Evolutionary conservation across 495 filamentous ascomycete species (phyloP), one percentile per base, ranked within the genome.

Genomic region (Penicillium longicatenatum): DNA sequence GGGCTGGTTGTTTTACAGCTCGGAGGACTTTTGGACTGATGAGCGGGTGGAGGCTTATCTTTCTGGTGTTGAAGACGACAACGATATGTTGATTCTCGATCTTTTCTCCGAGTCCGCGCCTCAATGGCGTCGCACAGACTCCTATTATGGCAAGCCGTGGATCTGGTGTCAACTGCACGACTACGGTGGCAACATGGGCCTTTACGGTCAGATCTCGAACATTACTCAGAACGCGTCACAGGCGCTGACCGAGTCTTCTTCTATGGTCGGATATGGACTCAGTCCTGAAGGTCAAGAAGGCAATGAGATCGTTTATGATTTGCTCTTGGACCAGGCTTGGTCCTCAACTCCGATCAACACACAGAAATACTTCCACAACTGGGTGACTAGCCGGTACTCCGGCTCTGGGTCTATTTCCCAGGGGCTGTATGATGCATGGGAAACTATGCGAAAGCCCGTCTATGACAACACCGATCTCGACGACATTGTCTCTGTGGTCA

Each of bases 261-360:
- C 68, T 7, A 56, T 82, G 42, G 69, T 79, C 16, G 81, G 81
- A 7, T 77, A 78, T 41, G 77, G 79, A 6, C 64, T 79, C 17
- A 78, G 74, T 9, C 75, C 75, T 51, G 80, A 82, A 55, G 80
- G 78, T 6, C 81, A 82, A 52, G 79, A 82, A 54, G 79, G 79
- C n/a, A 84, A 84, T 52, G 78, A 84, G 42, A 76, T 84, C 54
- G 72, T 83, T 54, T 82, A 82, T 54, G 69, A 78, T 52, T 62
- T 83, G 8, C 61, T 82, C 0, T 68, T 84, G 6, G 77, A 80
- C 37, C 80, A 84, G 62, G 79, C 78, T 11, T 83, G 80, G 80
- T 70, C 65, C 8, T 31, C 33, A 0, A 62, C 64, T 4, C 75
- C 81, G 2, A 70, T 84, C 30, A 68, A 81, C 35, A 81, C 77